Evolutionary conservation across 2,329 filamentous ascomycete genomes (phyloP).

Genomic region (Periconia sp.): DNA sequence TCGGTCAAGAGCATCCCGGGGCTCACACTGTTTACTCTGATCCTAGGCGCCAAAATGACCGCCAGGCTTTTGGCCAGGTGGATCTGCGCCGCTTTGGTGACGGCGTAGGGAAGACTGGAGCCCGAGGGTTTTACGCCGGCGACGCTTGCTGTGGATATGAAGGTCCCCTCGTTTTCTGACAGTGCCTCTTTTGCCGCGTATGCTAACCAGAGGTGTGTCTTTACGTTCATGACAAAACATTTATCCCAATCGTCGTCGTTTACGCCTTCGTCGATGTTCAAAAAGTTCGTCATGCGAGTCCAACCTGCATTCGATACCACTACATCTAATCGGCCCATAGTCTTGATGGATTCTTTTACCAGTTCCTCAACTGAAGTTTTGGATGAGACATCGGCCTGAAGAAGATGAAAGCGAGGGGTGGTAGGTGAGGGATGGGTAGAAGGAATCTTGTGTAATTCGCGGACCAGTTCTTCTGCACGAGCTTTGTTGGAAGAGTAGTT

Average conservation of each 20-base stretch:
- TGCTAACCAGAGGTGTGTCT: slow-evolving; percentile 54
- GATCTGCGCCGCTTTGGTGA: slow-evolving; percentile 74
- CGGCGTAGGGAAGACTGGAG: slow-evolving; percentile 70
- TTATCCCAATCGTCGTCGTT: slow-evolving; percentile 66
- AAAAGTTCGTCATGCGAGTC: slow-evolving; percentile 63
- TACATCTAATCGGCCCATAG: slow-evolving; percentile 52
- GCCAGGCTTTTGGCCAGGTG: slow-evolving; percentile 69
- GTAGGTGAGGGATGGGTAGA: slow-evolving; percentile 25
- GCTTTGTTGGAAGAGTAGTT: slow-evolving; percentile 51
- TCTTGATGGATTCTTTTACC: slow-evolving; percentile 46
- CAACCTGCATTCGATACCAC: slow-evolving; percentile 59
- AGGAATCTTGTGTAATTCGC: slow-evolving; percentile 45
- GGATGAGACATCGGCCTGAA: slow-evolving; percentile 51
- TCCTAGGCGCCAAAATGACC: slow-evolving; percentile 61
- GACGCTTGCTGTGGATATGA: slow-evolving; percentile 65
- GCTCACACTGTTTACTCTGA: slow-evolving; percentile 65
- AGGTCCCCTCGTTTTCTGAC: slow-evolving; percentile 60
- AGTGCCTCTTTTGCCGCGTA: slow-evolving; percentile 61
- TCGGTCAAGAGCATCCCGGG: slow-evolving; percentile 66
- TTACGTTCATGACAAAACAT: slow-evolving; percentile 66
- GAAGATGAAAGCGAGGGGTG: slow-evolving; percentile 44
- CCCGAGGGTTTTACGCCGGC: slow-evolving; percentile 67
- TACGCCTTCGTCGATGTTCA: slow-evolving; percentile 60
- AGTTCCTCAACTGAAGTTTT: slow-evolving; percentile 47
- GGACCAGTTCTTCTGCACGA: slow-evolving; percentile 44